Percentiles rank a stretch among this genome's conserved stretches.
Evolutionary conservation across 1,139 yeast genomes (phyloP).

Genomic region (Lodderomyces beijingensis): DNA sequence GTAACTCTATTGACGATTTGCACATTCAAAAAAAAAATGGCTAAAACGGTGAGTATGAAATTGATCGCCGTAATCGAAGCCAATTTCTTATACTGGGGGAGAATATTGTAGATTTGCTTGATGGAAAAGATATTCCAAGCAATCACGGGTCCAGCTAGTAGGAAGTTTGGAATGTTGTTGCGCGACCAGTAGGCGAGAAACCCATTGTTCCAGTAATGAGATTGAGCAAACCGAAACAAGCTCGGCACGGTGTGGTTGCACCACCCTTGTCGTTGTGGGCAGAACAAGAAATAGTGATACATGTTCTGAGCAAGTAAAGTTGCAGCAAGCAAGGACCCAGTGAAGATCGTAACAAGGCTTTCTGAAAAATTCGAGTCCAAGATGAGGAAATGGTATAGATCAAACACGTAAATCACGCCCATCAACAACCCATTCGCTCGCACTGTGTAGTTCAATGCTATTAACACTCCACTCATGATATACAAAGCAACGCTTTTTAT

Average conservation of each 20-base stretch:
- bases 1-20: conserved; percentile 81
- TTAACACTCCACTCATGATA: conserved; percentile 52
- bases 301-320: conserved; percentile 46
- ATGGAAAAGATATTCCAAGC: conserved; percentile 27
- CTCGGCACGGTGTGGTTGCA: conserved; percentile 56
- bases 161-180: conserved; percentile 77
- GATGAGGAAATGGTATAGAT: conserved; percentile 32
- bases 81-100: conserved; percentile 31
- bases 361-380: conserved; percentile 14
- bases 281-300: conserved; percentile 53
- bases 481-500: conserved; percentile 22
- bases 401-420: conserved; percentile 65
- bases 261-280: conserved; percentile 80
- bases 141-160: conserved; percentile 71
- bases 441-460: conserved; percentile 56
- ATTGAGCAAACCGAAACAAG: conserved; percentile 71
- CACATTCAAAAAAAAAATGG: conserved; percentile 68
- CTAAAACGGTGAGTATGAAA: conserved; percentile 42
- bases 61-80: conserved; percentile 35
- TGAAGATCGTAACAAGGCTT: conserved; percentile 30
- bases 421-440: conserved; percentile 74
- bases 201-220: conserved; percentile 81
- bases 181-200: conserved; percentile 77
- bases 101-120: conserved; percentile 28
- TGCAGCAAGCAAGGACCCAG: conserved; percentile 53